phyloP scores from a whole-genome alignment of 768 basidiomycete genomes.

The Rhizopogon vesiculosus region DNA sequence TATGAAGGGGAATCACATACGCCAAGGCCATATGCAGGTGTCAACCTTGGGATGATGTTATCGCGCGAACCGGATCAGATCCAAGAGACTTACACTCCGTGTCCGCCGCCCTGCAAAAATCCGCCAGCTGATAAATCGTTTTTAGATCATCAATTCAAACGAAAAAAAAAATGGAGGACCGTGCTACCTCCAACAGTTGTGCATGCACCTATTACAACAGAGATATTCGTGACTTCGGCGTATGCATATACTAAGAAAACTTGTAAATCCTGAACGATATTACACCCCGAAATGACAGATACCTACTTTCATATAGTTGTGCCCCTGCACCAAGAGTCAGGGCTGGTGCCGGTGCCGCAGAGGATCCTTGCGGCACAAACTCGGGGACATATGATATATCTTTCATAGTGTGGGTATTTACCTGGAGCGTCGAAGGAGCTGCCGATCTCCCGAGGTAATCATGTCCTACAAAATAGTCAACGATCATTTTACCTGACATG shows the following conservation, averaged over 20 bases:
- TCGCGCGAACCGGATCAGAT: neutral
- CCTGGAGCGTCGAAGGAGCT: conserved; percentile 19
- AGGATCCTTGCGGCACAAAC: conserved; percentile 16
- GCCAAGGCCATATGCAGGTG: conserved; percentile 41
- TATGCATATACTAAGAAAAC: conserved; percentile 11
- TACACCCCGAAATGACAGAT: neutral
- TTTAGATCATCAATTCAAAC: neutral
- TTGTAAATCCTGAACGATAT: neutral
- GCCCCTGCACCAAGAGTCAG: conserved; percentile 16
- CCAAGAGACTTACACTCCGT: conserved; percentile 22
- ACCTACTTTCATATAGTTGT: conserved; percentile 10
- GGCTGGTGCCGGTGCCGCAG: conserved; percentile 10
- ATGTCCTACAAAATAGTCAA: conserved; percentile 10
- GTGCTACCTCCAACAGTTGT: conserved; percentile 15
- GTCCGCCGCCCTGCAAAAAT: conserved; percentile 46
- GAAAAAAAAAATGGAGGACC: neutral
- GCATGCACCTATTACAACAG: conserved; percentile 15
- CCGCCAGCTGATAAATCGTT: conserved; percentile 33
- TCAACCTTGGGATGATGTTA: conserved; percentile 14
- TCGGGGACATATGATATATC: conserved; percentile 9
- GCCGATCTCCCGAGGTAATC: conserved; percentile 19
- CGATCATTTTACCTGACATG: neutral
- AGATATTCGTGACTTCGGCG: conserved; percentile 10
- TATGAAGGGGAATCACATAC: conserved; percentile 2
- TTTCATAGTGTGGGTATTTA: conserved; percentile 14